These are phyloP conservation scores for Coniochaeta sp. DNA, from an alignment of 2,329 filamentous ascomycete genomes.

Conservation along the genomic window DNA sequence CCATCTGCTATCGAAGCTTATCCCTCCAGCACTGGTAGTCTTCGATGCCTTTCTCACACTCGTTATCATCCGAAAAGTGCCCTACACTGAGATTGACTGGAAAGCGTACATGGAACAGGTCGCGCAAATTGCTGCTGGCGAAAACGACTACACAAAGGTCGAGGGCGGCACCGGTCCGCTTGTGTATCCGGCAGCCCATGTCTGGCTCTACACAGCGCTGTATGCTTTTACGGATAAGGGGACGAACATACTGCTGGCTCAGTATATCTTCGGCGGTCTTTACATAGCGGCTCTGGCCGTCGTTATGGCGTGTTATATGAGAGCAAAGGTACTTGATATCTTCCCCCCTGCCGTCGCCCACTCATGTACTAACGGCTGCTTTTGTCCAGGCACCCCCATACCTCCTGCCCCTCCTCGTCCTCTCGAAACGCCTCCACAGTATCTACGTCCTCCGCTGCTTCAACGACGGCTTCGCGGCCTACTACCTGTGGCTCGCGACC, in stretches of 20 bases:
- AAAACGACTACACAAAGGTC: constrained; percentile 82
- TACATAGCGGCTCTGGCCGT: constrained; percentile 71
- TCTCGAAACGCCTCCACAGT: constrained; percentile 90
- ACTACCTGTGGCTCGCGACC: constrained; percentile 79
- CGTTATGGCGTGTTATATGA: constrained; percentile 76
- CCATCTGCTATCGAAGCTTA: constrained; percentile 39
- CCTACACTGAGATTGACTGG: constrained; percentile 99
- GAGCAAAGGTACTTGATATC: constrained; percentile 49
- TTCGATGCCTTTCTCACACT: constrained; percentile 66
- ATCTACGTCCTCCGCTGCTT: constrained; percentile 90
- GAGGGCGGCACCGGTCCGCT: constrained; percentile 84
- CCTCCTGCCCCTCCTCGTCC: constrained; percentile 73
- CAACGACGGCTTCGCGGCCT: constrained; percentile 86
- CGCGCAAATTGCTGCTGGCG: constrained; percentile 70
- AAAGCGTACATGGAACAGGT: constrained; percentile 94
- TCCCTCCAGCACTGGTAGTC: constrained; percentile 58
- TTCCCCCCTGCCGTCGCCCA: no score
- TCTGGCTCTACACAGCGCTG: constrained; percentile 80
- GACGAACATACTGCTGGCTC: constrained; percentile 69
- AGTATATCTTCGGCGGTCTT: constrained; percentile 72
- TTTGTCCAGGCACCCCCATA: constrained; percentile 71
- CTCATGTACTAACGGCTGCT: no score
- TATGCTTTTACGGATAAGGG: constrained; percentile 74
- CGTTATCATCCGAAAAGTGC: constrained; percentile 71
- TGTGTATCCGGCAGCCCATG: constrained; percentile 90